Evolutionary conservation across 2,329 filamentous ascomycete genomes (phyloP).

Genomic region (Septoria linicola): DNA sequence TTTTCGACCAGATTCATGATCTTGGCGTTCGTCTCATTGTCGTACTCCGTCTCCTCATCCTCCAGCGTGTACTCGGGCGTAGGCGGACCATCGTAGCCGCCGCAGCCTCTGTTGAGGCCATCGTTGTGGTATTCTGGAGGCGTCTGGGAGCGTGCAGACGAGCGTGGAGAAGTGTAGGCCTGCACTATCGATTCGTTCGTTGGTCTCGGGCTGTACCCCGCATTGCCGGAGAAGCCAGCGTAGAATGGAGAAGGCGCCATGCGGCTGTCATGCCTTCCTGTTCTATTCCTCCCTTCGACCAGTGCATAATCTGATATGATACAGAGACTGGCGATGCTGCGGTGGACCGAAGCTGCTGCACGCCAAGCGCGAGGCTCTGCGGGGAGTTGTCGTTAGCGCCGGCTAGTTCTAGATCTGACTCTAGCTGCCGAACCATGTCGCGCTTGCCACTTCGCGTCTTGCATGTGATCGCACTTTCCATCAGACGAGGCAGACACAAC

Average conservation of each 20-base stretch:
- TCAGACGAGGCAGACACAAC: conserved; percentile 3
- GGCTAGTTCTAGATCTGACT: background rate
- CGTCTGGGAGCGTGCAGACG: conserved; percentile 1
- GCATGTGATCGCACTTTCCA: conserved; percentile 22
- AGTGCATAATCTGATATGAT: no score
- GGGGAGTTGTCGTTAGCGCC: background rate
- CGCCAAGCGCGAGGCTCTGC: conserved; percentile 1
- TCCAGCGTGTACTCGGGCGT: conserved; percentile 50
- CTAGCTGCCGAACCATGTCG: background rate
- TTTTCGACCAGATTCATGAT: conserved; percentile 55
- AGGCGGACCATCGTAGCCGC: conserved; percentile 23
- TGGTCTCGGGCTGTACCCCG: conserved; percentile 5
- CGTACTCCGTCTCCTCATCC: conserved; percentile 41
- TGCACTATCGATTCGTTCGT: conserved; percentile 12
- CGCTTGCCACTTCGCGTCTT: conserved; percentile 11
- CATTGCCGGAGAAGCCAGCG: conserved; percentile 6
- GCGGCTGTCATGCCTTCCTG: background rate
- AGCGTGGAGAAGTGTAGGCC: conserved; percentile 7
- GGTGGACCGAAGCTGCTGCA: background rate
- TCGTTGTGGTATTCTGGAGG: conserved; percentile 1
- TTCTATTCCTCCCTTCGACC: no score
- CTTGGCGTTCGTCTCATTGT: conserved; percentile 48
- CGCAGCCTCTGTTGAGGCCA: background rate
- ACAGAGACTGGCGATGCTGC: background rate
- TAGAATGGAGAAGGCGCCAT: conserved; percentile 11